Base-by-base conservation (phyloP, 2,329 filamentous ascomycete species). In the Emergomyces pasteurianus region DNA sequence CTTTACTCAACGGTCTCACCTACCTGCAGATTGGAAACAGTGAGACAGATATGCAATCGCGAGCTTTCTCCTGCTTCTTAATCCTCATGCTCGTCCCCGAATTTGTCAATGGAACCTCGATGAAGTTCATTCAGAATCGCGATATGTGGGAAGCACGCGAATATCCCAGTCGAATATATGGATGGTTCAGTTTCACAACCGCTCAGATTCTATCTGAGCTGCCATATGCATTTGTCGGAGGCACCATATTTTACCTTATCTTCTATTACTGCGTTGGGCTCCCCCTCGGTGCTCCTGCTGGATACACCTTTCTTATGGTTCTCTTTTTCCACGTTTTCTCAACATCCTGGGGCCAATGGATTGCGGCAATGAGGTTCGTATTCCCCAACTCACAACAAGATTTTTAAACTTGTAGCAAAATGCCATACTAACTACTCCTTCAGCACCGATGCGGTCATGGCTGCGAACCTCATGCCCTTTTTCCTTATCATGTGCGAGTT, bases 401-500 rank as follows among this genome's bases (percentile, higher is more conserved):
- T 18, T 46, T 16, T 46, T 36, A 3, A 50, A 21, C n/a, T 38
- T 36, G 2, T 18, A 28, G 31, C 26, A 43, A 36, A 21, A 26
- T 42, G 10, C 31, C 26, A 59, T n/a, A 40, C 26, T 43, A 14
- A 50, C 62, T 63, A 53, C 16, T 46, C 31, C 28, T 7, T 3
- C 26, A 73, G 71, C 43, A 64, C 69, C 31, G 71, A 73, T 16
- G 84, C 88, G 0, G 89, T 90, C 74, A 87, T 94, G 65, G 86
- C 88, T 0, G 85, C 87, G 14, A 85, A 92, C 63, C 81, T 90
- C 62, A 90, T 94, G 70, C 90, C 90, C 0, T 89, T 92, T 75
- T 79, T 94, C 72, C 87, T 92, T 74, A 89, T 92, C 72, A 85
- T 87, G 66, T 92, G 94, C 68, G 83, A 88, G 4, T 81, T 95